A percentile compares a stretch with the other conserved stretches of the same genome.
phyloP scores from a whole-genome alignment of 768 basidiomycete genomes.

The Suillus cothurnatus region DNA sequence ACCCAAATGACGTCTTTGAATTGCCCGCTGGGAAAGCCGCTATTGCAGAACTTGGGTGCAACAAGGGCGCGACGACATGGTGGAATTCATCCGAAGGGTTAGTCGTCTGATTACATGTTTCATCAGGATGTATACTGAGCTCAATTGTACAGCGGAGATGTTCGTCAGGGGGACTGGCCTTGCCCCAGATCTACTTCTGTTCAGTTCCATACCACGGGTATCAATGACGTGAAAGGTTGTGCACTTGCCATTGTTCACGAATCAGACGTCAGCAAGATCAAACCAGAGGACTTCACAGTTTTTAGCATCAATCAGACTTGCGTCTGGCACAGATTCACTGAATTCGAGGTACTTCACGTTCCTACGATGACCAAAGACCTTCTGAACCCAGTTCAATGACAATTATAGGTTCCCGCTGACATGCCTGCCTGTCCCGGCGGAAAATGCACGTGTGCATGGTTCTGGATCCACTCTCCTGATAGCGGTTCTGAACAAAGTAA shows the following conservation, averaged over 20 bases:
- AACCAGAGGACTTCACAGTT: conserved; percentile 44
- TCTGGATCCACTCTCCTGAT: conserved; percentile 41
- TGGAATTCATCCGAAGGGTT: conserved; percentile 22
- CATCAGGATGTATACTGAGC: background rate
- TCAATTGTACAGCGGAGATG: conserved; percentile 23
- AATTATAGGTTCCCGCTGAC: conserved; percentile 39
- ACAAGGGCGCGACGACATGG: conserved; percentile 34
- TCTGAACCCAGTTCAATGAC: conserved; percentile 38
- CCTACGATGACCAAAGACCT: conserved; percentile 37
- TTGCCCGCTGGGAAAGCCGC: conserved; percentile 31
- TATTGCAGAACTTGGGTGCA: conserved; percentile 31
- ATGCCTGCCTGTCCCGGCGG: conserved; percentile 46
- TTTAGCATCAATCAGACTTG: conserved; percentile 47
- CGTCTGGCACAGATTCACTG: conserved; percentile 42
- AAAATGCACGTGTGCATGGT: conserved; percentile 47
- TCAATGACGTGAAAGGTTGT: conserved; percentile 37
- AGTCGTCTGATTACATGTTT: background rate
- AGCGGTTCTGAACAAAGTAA: conserved; percentile 40
- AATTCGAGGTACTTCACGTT: conserved; percentile 38
- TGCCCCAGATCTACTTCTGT: conserved; percentile 23
- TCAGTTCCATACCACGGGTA: conserved; percentile 32
- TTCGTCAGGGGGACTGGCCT: conserved; percentile 21
- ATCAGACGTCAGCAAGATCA: conserved; percentile 34
- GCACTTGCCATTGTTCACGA: conserved; percentile 49
- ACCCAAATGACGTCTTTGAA: conserved; percentile 32